Conservation (phyloP, 1,284 basidiomycete genomes). For the Blastosporella zonata region DNA sequence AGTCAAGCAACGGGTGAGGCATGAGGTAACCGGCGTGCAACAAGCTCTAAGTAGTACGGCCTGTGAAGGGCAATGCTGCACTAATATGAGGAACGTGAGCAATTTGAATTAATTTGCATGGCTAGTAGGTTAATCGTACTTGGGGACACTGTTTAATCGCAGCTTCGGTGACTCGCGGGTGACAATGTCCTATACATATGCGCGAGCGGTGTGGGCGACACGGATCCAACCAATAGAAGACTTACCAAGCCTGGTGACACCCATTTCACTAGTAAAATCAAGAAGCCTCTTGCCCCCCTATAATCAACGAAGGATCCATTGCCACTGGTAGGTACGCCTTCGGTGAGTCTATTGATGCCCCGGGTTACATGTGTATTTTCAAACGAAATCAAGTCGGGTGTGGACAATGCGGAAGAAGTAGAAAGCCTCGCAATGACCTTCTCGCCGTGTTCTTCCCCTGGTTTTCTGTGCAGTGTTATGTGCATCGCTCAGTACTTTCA, state of each 20-base stretch:
- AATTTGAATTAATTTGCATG: not conserved
- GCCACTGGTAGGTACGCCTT: constrained; percentile 76
- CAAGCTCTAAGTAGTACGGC: constrained; percentile 71
- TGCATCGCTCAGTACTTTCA: not conserved
- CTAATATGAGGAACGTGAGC: constrained; percentile 37
- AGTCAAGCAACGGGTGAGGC: constrained; percentile 85
- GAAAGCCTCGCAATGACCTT: not conserved
- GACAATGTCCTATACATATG: constrained; percentile 68
- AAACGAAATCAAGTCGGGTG: constrained; percentile 33
- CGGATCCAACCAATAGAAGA: constrained; percentile 7
- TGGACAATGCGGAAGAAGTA: not conserved
- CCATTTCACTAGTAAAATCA: constrained; percentile 88
- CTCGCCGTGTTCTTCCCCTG: not conserved
- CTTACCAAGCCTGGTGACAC: constrained; percentile 75
- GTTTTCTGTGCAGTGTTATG: no score
- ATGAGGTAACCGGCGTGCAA: constrained; percentile 76
- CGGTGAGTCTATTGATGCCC: constrained; percentile 64
- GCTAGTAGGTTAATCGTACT: constrained; percentile 27
- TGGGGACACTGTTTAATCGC: constrained; percentile 88
- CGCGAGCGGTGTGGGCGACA: not conserved
- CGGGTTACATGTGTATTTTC: constrained; percentile 67
- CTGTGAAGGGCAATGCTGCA: constrained; percentile 78
- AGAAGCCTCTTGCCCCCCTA: constrained; percentile 70
- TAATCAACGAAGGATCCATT: constrained; percentile 74
- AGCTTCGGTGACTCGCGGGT: constrained; percentile 82